A percentile compares a stretch with the other conserved stretches of the same genome.
Evolutionary conservation across 2,329 filamentous ascomycete genomes (phyloP).

Genomic region (Ilyonectria robusta): DNA sequence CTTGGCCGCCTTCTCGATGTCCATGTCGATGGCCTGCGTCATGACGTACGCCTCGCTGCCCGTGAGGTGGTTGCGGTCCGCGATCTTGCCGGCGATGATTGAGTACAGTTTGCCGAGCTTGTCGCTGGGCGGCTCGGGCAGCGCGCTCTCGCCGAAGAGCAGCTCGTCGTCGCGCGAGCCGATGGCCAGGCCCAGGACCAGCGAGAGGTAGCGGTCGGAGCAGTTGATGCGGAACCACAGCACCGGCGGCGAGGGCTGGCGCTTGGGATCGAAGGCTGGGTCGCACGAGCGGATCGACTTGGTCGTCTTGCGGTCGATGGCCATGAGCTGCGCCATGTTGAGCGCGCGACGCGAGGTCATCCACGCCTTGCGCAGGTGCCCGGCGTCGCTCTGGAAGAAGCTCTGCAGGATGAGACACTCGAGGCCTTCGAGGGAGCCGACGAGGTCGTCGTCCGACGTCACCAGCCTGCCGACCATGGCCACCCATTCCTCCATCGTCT

Average conservation of each 20-base stretch:
- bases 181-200: conserved; percentile 65
- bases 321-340: conserved; percentile 66
- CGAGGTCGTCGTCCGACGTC: conserved; percentile 65
- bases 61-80: conserved; percentile 60
- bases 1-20: conserved; percentile 61
- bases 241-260: conserved; percentile 39
- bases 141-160: conserved; percentile 46
- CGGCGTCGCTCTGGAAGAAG: conserved; percentile 66
- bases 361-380: conserved; percentile 69
- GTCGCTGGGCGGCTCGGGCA: conserved; percentile 56
- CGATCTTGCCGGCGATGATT: conserved; percentile 59
- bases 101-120: conserved; percentile 62
- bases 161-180: conserved; percentile 59
- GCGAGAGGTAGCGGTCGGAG: conserved; percentile 65
- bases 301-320: conserved; percentile 56
- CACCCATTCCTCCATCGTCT: conserved; percentile 50
- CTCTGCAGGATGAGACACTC: conserved; percentile 65
- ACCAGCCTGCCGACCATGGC: conserved; percentile 56
- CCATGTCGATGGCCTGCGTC: conserved; percentile 61
- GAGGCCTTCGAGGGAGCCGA: conserved; percentile 66
- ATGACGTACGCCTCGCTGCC: conserved; percentile 56
- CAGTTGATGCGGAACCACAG: conserved; percentile 67
- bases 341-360: conserved; percentile 64
- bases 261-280: conserved; percentile 50
- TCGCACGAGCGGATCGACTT: conserved; percentile 56